phyloP scores from a whole-genome alignment of 2,329 filamentous ascomycete genomes.

The Phaeoacremonium minimum region DNA sequence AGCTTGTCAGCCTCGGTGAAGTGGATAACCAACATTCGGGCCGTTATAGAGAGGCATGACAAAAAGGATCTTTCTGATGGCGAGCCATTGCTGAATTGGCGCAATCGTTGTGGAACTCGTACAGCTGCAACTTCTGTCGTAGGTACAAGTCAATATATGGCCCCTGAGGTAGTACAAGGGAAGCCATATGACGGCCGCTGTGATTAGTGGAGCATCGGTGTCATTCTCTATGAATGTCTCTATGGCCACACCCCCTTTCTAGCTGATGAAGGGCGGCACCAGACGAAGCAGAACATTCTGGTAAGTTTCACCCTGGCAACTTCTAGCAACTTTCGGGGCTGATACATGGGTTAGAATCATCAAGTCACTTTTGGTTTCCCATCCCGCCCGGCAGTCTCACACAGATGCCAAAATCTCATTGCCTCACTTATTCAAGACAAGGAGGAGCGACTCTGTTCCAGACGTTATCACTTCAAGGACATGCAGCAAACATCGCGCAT shows the following conservation, averaged over 20 bases:
- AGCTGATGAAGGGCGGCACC: conserved; percentile 68
- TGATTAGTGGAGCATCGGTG: conserved; percentile 94
- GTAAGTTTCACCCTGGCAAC: conserved; percentile 40
- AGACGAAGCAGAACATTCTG: conserved; percentile 83
- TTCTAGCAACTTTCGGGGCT: not conserved
- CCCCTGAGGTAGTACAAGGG: conserved; percentile 83
- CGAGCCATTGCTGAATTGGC: conserved; percentile 62
- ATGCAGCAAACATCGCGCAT: conserved; percentile 9
- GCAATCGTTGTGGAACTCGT: conserved; percentile 64
- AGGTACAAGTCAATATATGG: conserved; percentile 97
- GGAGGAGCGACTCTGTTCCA: conserved; percentile 70
- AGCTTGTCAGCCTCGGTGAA: conserved; percentile 27
- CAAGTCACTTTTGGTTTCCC: conserved; percentile 69
- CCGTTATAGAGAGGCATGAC: conserved; percentile 29
- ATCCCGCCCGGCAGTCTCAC: conserved; percentile 57
- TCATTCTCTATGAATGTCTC: conserved; percentile 91
- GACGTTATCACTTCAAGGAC: conserved; percentile 68
- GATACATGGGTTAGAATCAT: conserved; percentile 53
- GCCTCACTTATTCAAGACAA: conserved; percentile 68
- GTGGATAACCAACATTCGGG: conserved; percentile 35
- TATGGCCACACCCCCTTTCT: conserved; percentile 91
- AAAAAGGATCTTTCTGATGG: conserved; percentile 22
- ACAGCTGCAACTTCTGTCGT: conserved; percentile 80
- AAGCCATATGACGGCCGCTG: conserved; percentile 86
- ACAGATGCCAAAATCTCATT: conserved; percentile 74